Conservation (phyloP, 371 early-diverging fungal species). For the Mortierella sp. region DNA sequence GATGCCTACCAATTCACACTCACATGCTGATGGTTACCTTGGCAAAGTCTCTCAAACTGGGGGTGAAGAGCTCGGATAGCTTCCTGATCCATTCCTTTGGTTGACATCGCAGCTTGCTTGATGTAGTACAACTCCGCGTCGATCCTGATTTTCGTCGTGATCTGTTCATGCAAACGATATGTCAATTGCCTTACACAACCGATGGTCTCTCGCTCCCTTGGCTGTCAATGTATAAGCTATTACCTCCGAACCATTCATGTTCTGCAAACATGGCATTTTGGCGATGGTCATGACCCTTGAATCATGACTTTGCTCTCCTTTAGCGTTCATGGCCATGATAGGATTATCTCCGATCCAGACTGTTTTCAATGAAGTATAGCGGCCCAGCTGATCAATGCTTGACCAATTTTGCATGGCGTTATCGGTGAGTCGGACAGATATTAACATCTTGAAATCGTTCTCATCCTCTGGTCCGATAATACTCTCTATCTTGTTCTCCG, state of each 20-base stretch:
- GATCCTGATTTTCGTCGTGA: constrained; percentile 62
- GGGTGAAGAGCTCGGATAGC: constrained; percentile 62
- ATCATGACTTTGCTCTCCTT: background rate
- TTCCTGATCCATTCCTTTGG: constrained; percentile 55
- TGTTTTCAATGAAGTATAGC: constrained; percentile 13
- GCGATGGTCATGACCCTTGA: constrained; percentile 25
- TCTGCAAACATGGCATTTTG: constrained; percentile 18
- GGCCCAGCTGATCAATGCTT: constrained; percentile 38
- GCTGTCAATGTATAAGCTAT: background rate
- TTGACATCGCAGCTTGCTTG: constrained; percentile 56
- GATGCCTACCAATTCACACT: no score
- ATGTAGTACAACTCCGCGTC: constrained; percentile 86
- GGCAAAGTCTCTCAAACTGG: constrained; percentile 64
- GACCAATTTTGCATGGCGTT: constrained; percentile 26
- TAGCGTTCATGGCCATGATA: constrained; percentile 1
- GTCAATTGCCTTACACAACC: no score
- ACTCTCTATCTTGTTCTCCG: constrained; percentile 44
- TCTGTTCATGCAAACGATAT: constrained; percentile 18
- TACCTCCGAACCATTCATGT: constrained; percentile 48
- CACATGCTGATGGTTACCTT: no score
- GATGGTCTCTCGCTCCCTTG: no score
- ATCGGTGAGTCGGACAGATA: constrained; percentile 27
- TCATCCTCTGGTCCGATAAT: constrained; percentile 28
- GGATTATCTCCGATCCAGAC: constrained; percentile 42
- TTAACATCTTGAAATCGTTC: constrained; percentile 27